Evolutionary conservation across 768 basidiomycete genomes (phyloP), one percentile per base, ranked within the genome.

Genomic region (Sistotremastrum suecicum): DNA sequence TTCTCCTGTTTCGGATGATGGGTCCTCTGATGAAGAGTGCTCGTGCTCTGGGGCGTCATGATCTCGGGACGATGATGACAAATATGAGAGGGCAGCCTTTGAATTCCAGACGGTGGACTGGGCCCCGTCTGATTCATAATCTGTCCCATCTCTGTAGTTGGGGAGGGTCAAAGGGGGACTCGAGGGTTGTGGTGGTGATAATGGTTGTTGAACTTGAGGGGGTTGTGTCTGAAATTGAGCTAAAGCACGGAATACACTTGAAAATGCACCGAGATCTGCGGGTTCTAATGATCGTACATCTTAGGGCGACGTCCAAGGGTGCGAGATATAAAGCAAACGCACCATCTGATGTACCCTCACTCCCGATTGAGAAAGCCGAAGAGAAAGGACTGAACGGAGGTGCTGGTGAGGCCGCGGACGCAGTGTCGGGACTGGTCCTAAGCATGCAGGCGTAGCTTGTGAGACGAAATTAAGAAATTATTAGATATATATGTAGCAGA

Each of bases 201-300:
- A 46, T 43, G 43, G 45, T 53, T 11, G 50, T 11, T 47, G 46
- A 49, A 49, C 36, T 56, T 59, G 40, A 54, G 57, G 38, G 48
- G 56, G 62, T 63, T 39, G 60, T 3, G 67, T 76, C 49, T 78
- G 75, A 0, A 78, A 56, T 46, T 78, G 70, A 12, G 64, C 68
- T 60, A 78, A 66, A 45, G 77, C 81, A n/a, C 80, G 70, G 40
- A 85, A 72, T 28, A 85, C 79, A 34, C 74, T 67, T 9, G 67
- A 72, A 59, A 85, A 84, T 6, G 79, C 78, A 5, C 83, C 83
- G 5, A 85, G 68, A 60, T 83, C 80, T 38, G 82, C 82, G 48
- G 72, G 70, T 57, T 83, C 73, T 75, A 34, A 37, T 41, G 43
- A 41, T 28, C 48, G n/a, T 12, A 5, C 30, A 7, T 28, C 5